Evolutionary conservation across 345 rosid species (phyloP).

Genomic region (Sapria himalayana): DNA sequence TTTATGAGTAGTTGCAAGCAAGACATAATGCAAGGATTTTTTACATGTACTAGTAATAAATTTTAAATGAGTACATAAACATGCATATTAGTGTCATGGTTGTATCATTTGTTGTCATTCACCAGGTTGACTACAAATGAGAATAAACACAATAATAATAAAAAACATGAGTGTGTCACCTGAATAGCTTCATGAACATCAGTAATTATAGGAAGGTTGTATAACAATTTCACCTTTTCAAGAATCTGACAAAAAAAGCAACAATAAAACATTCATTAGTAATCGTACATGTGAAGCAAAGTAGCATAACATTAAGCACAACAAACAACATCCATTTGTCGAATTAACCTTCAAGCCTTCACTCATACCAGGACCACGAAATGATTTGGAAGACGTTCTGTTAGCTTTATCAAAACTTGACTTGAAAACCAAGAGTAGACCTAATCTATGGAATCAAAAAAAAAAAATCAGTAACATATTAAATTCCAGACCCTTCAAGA

Average conservation of each 20-base stretch:
- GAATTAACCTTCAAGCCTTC: conserved; percentile 97
- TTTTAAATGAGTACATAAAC: too few species aligned
- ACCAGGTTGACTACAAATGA: too few species aligned
- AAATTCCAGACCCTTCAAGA: too few species aligned
- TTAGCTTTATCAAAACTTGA: conserved; percentile 98
- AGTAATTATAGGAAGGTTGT: conserved; percentile 72
- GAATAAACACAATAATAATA: too few species aligned
- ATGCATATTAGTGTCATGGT: too few species aligned
- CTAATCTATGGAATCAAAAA: conserved; percentile 29
- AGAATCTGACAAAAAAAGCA: conserved; percentile 38
- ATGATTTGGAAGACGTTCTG: conserved; percentile 78
- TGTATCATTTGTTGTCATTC: too few species aligned
- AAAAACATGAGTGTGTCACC: too few species aligned
- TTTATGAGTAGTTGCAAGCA: too few species aligned
- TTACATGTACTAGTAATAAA: too few species aligned
- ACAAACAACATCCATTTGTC: conserved; percentile 12
- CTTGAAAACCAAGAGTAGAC: conserved; percentile 80
- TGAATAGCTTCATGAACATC: conserved; percentile 82
- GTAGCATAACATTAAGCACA: neutral
- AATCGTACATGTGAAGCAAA: neutral
- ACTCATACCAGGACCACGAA: conserved; percentile 84
- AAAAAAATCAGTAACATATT: neutral
- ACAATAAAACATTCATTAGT: neutral
- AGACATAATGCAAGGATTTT: too few species aligned
- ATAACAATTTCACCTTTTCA: conserved; percentile 81